Conservation (phyloP, 352 stramenopile species). For the Aphanomyces cochlioides region DNA sequence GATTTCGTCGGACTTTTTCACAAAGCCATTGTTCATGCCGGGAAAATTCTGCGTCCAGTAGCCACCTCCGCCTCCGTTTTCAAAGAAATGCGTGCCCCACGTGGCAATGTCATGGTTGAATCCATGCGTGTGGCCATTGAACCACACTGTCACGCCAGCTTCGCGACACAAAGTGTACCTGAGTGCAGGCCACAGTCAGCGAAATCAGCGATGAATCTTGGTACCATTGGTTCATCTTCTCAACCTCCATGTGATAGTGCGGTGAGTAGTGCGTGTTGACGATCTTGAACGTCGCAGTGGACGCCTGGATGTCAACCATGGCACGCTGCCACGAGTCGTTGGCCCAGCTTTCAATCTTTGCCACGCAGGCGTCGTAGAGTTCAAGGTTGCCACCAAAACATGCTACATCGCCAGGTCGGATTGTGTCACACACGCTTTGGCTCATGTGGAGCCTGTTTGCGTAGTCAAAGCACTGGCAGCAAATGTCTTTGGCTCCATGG, state of each 20-base stretch:
- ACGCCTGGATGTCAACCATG: slow-evolving; percentile 49
- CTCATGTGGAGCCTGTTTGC: slow-evolving; percentile 33
- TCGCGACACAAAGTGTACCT: slow-evolving; percentile 18
- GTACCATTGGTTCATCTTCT: slow-evolving; percentile 48
- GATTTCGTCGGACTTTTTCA: slow-evolving; percentile 34
- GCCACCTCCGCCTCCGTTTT: slow-evolving; percentile 24
- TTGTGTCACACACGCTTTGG: slow-evolving; percentile 42
- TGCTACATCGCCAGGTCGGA: slow-evolving; percentile 45
- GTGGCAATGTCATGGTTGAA: slow-evolving; percentile 25
- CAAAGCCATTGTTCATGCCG: slow-evolving; percentile 38
- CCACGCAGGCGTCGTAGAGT: slow-evolving; percentile 74
- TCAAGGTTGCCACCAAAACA: slow-evolving; percentile 50
- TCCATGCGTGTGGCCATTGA: slow-evolving; percentile 26
- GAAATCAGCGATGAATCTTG: slow-evolving; percentile 35
- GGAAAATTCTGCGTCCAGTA: slow-evolving; percentile 35
- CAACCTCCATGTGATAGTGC: slow-evolving; percentile 68
- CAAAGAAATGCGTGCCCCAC: slow-evolving; percentile 28
- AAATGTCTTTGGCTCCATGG: slow-evolving; percentile 53
- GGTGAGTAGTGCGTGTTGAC: slow-evolving; percentile 82
- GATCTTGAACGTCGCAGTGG: slow-evolving; percentile 77
- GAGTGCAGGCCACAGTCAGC: not conserved
- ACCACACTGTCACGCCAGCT: slow-evolving; percentile 12
- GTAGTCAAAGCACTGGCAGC: slow-evolving; percentile 80
- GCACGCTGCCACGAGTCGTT: slow-evolving; percentile 54
- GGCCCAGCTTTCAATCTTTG: slow-evolving; percentile 54